Evolutionary conservation across 768 basidiomycete genomes (phyloP).

Genomic region (Pleurotus salmoneostramineus): DNA sequence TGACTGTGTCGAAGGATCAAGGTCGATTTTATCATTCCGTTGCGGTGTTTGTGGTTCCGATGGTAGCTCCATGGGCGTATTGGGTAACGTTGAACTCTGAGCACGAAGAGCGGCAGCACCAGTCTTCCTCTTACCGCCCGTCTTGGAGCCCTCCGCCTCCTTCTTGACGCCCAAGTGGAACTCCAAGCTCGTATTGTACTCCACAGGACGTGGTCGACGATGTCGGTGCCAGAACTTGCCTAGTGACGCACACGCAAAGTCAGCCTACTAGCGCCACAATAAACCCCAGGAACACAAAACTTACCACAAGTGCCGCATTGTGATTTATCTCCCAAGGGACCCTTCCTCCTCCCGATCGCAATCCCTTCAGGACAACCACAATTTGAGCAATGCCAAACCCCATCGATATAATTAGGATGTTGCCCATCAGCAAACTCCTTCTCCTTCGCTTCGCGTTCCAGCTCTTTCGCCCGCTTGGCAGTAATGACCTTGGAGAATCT

Average conservation of each 20-base stretch:
- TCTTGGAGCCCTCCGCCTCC: constrained; percentile 55
- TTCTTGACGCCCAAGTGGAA: constrained; percentile 56
- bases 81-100: constrained; percentile 33
- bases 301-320: constrained; percentile 92
- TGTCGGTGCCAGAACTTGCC: constrained; percentile 92
- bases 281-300: constrained; percentile 21
- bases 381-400: constrained; percentile 93
- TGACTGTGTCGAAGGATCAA: constrained; percentile 26
- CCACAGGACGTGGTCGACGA: constrained; percentile 73
- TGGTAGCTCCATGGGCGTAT: constrained; percentile 32
- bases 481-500: constrained; percentile 43
- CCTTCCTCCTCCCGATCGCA: constrained; percentile 82
- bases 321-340: constrained; percentile 84
- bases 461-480: constrained; percentile 66
- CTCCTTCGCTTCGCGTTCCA: constrained; percentile 80
- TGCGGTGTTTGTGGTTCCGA: constrained; percentile 39
- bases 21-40: constrained; percentile 31
- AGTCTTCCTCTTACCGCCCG: constrained; percentile 53
- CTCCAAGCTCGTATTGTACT: constrained; percentile 74
- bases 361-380: constrained; percentile 89
- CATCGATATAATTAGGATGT: constrained; percentile 77
- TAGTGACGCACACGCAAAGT: constrained; percentile 22
- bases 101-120: constrained; percentile 47
- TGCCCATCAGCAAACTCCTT: constrained; percentile 81
- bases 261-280: constrained; percentile 2